Base-by-base conservation (phyloP, 108 stramenopile genomes). In the Cyclotella atomus region DNA sequence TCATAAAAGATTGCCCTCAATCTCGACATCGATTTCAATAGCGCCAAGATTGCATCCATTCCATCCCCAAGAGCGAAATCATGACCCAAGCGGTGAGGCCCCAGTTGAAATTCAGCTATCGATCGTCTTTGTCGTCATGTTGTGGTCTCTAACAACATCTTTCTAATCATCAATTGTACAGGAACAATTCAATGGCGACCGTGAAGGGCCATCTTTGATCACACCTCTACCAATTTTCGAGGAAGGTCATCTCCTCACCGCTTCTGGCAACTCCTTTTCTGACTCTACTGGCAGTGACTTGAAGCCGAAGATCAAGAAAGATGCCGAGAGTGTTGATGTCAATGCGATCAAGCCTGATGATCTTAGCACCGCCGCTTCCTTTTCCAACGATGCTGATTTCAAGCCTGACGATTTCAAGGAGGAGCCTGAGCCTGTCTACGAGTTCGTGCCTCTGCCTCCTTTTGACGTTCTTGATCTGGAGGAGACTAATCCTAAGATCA, bases 1-100 rank as follows among this genome's bases (percentile, higher is more conserved):
- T 59, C 57, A 59, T 59, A 59, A 59, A 59, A n/a, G n/a, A 52
- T 3, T 52, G 10, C 20, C 21, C 1, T 23, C 52, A 52, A 21
- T 23, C 21, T 19, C 20, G 10, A 23, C 21, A 52, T 23, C 52
- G 21, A 52, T 3, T 52, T 23, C 24, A n/a, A n/a, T n/a, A n/a
- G n/a, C n/a, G n/a, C n/a, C n/a, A n/a, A 19, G 10, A 52, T 52
- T 52, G 52, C 4, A 23, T 1, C n/a, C 1, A 23, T 52, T n/a
- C 10, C 52, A 52, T 9, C 52, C 6, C 12, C 38, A 6, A 75
- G 46, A 62, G 34, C 53, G 4, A n/a, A n/a, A n/a, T n/a, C n/a
- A n/a, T n/a, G n/a, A n/a, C n/a, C n/a, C n/a, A n/a, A n/a, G n/a
- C n/a, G n/a, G n/a, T n/a, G n/a, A n/a, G n/a, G n/a, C n/a, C n/a